Evolutionary conservation across 192 early-diverging fungal genomes (phyloP).

Genomic region (Gigaspora rosea): DNA sequence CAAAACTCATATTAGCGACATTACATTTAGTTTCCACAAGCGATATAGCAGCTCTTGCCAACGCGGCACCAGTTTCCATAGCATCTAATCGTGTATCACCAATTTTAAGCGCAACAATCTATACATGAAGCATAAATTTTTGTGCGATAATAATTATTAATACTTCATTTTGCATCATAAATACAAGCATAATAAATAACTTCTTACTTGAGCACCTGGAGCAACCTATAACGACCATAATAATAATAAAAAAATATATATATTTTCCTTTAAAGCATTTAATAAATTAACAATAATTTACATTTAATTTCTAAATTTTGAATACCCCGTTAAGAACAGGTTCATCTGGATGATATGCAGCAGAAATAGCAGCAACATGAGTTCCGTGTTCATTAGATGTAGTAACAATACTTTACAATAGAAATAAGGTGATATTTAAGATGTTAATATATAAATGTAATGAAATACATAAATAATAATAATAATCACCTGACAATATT

Average conservation of each 20-base stretch:
- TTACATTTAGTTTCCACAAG: conserved; percentile 67
- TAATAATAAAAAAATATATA: not conserved
- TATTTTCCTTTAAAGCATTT: not conserved
- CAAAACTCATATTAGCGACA: conserved; percentile 87
- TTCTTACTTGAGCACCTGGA: conserved; percentile 77
- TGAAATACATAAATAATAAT: not conserved
- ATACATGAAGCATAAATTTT: too few species aligned
- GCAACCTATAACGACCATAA: conserved; percentile 56
- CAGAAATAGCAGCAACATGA: conserved; percentile 93
- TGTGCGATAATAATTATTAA: not conserved
- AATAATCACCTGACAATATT: conserved; percentile 56
- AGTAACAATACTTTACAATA: conserved; percentile 69
- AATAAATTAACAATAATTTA: too few species aligned
- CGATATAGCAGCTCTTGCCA: conserved; percentile 81
- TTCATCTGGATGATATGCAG: conserved; percentile 86
- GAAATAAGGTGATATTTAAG: not conserved
- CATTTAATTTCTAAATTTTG: not conserved
- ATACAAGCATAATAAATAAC: too few species aligned
- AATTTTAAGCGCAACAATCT: conserved; percentile 89
- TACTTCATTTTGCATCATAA: not conserved
- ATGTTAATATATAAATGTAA: not conserved
- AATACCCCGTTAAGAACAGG: conserved; percentile 79
- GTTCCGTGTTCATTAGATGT: conserved; percentile 85
- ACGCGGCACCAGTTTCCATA: conserved; percentile 82
- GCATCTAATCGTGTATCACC: conserved; percentile 75